phyloP scores from a whole-genome alignment of 2,329 filamentous ascomycete species.

The Chalara sp. region DNA sequence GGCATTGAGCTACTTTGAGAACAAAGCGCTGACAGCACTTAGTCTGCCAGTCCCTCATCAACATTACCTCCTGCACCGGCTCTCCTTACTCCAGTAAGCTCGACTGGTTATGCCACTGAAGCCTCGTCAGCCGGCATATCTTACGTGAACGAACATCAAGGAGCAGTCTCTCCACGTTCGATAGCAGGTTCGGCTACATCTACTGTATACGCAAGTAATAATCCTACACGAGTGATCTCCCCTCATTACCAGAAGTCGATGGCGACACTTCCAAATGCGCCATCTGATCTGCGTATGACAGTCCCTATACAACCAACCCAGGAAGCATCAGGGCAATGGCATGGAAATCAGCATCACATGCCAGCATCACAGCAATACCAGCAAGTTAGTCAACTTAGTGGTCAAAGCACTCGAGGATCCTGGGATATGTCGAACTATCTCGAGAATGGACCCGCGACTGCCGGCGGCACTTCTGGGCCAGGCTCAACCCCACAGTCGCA shows the following conservation, averaged over 20 bases:
- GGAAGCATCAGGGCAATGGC: constrained; percentile 22
- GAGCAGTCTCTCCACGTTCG: constrained; percentile 24
- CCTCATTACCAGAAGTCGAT: constrained; percentile 23
- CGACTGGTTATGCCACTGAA: constrained; percentile 25
- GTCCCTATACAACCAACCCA: constrained; percentile 16
- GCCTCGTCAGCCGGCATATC: constrained; percentile 20
- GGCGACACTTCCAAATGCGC: constrained; percentile 15
- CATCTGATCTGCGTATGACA: constrained; percentile 23
- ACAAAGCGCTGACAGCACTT: neutral
- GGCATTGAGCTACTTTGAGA: too few species aligned
- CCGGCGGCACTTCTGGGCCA: constrained; percentile 16
- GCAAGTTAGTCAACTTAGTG: constrained; percentile 10
- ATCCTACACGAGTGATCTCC: constrained; percentile 21
- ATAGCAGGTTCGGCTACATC: constrained; percentile 23
- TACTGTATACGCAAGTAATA: constrained; percentile 17
- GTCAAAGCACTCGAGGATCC: constrained; percentile 17
- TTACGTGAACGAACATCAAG: constrained; percentile 24
- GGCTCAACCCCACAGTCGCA: neutral
- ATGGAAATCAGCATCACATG: constrained; percentile 22
- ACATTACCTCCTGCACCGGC: constrained; percentile 22
- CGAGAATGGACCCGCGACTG: constrained; percentile 22
- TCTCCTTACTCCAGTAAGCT: constrained; percentile 26
- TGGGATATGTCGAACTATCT: constrained; percentile 28
- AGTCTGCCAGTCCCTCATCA: constrained; percentile 29
- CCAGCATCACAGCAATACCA: constrained; percentile 18